phyloP scores from a whole-genome alignment of 441 rosid species.

The Gossypium aridum region DNA sequence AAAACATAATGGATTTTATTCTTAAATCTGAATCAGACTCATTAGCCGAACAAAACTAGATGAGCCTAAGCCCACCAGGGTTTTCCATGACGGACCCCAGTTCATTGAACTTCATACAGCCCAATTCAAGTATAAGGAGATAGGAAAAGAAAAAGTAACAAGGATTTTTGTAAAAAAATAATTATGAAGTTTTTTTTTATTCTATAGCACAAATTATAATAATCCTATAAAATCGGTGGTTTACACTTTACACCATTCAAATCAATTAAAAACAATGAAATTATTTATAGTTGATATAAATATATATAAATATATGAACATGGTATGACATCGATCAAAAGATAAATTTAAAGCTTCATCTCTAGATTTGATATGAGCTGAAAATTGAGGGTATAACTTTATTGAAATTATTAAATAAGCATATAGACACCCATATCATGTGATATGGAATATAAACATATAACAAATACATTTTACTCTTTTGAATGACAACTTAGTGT shows the following conservation, averaged over 20 bases:
- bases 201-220: no score
- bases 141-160: not conserved
- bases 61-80: not conserved
- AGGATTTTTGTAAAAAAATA: no score
- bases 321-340: no score
- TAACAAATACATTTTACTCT: conserved; percentile 7
- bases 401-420: conserved; percentile 15
- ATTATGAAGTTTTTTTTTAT: no score
- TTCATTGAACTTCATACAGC: not conserved
- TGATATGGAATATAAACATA: conserved; percentile 21
- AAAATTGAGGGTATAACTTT: not conserved
- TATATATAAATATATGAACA: no score
- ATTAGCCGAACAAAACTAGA: not conserved
- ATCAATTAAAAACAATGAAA: no score
- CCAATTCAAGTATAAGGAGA: not conserved
- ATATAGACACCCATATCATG: conserved; percentile 14
- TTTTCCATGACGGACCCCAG: not conserved
- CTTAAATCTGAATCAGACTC: not conserved
- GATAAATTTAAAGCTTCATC: no score
- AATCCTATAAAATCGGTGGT: no score
- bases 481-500: not conserved
- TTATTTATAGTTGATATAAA: no score
- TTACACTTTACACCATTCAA: no score
- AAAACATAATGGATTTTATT: not conserved
- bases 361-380: no score